phyloP scores from a whole-genome alignment of 371 early-diverging fungal genomes.

The Gilbertella persicaria region DNA sequence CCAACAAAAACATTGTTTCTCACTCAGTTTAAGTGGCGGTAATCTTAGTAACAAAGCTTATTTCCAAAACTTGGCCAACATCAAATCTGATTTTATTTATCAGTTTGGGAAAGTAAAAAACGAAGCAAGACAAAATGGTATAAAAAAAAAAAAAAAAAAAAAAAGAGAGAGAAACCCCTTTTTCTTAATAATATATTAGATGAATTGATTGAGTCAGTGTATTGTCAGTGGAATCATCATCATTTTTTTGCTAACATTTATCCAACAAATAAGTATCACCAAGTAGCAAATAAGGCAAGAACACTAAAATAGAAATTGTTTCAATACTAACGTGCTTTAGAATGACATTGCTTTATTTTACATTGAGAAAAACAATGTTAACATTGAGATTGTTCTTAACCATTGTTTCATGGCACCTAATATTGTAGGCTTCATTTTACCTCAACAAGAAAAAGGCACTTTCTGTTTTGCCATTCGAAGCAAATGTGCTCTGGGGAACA shows the following conservation, averaged over 20 bases:
- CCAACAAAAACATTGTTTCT: conserved; percentile 10
- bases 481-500: conserved; percentile 24
- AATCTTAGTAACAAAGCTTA: conserved; percentile 13
- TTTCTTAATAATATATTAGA: not conserved
- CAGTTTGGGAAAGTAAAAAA: conserved; percentile 24
- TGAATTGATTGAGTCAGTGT: conserved; percentile 4
- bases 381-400: conserved; percentile 15
- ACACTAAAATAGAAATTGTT: not conserved
- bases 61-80: conserved; percentile 13
- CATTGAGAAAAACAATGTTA: conserved; percentile 13
- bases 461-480: conserved; percentile 23
- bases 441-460: conserved; percentile 16
- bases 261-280: conserved; percentile 12
- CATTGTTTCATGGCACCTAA: conserved; percentile 11
- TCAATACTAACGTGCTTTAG: conserved; percentile 1
- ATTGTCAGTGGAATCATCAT: conserved; percentile 24
- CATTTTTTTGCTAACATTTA: conserved; percentile 24
- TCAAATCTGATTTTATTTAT: conserved; percentile 12
- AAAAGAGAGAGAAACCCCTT: not conserved
- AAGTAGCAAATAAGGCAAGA: conserved; percentile 20
- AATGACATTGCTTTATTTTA: conserved; percentile 23
- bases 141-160: not conserved
- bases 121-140: conserved; percentile 13
- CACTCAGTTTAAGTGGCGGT: conserved; percentile 4
- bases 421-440: conserved; percentile 22